phyloP scores from a whole-genome alignment of 1,139 yeast genomes.

The Magnusiomyces suaveolens region DNA sequence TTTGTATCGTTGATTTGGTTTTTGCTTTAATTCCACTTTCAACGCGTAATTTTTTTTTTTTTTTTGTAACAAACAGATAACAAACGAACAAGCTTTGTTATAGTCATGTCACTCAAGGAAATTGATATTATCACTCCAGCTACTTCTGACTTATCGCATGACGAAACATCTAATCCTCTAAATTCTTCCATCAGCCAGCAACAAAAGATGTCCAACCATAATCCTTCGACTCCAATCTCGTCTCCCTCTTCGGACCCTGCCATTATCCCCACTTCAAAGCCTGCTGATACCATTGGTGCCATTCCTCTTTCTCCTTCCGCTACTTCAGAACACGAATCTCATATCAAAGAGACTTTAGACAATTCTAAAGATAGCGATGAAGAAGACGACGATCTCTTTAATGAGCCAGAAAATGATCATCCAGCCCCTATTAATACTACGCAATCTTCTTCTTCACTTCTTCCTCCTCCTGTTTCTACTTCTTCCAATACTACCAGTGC shows the following conservation, averaged over 20 bases:
- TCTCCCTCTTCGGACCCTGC: slow-evolving; percentile 1
- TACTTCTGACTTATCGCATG: slow-evolving; percentile 5
- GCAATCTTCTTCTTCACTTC: neutral
- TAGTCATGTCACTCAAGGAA: slow-evolving; percentile 3
- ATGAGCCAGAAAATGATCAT: slow-evolving; percentile 2
- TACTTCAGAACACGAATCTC: neutral
- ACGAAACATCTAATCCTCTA: neutral
- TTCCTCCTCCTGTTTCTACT: neutral
- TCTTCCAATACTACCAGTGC: neutral
- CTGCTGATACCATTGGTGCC: neutral
- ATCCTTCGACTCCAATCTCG: slow-evolving; percentile 6
- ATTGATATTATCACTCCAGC: neutral
- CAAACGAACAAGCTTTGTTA: neutral
- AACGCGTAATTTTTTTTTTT: neutral
- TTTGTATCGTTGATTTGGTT: too few relatives aligned
- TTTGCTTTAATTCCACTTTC: too few relatives aligned
- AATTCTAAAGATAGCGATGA: slow-evolving; percentile 3
- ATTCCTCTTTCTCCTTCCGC: slow-evolving; percentile 1
- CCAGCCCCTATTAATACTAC: neutral
- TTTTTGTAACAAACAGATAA: too few relatives aligned
- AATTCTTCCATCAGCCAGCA: neutral
- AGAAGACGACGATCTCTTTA: slow-evolving; percentile 4
- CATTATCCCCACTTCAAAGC: neutral
- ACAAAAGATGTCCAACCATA: slow-evolving; percentile 1
- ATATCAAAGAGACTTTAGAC: neutral